Evolutionary conservation across 495 filamentous ascomycete species (phyloP), one percentile per base, ranked within the genome.

Genomic region (Penicillium ochrochloron): DNA sequence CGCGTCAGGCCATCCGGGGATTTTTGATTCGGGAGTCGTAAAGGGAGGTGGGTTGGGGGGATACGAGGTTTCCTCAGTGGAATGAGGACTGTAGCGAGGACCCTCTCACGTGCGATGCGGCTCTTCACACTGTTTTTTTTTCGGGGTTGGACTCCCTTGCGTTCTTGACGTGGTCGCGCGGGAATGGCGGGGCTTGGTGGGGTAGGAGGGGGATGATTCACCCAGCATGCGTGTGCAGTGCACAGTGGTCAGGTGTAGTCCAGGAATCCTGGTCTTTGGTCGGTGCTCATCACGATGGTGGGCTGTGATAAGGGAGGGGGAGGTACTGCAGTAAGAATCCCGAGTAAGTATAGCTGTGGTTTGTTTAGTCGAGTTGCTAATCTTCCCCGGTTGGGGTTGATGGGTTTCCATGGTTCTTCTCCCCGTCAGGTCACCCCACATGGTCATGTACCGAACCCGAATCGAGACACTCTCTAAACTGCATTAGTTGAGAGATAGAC

Each of bases 131-230:
- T 27, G 4, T 53, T 31, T 33, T 31, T 31, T 31, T 54, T 21
- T 54, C 9, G 0, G 11, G n/a, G 33, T 17, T 39, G 12, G 35
- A 34, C 50, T 48, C 57, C 61, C 61, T 69, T 70, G 69, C 59
- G 54, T 61, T 31, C 46, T 69, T 68, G 71, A 74, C 71, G 71
- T 74, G 71, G 70, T 70, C 71, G 63, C 57, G 65, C 63, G 61
- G 65, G 65, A 74, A 70, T 72, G 71, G 71, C 69, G 71, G 71
- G 71, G 71, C 65, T 33, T 55, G 58, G 64, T 62, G 66, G 69
- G 65, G 66, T 41, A 25, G 21, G 37, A 41, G 35, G 34, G n/a
- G 56, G 56, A 31, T 21, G 29, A 44, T 19, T 42, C 23, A 44
- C 29, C 23, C 35, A 44, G 23, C 35, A 35, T 10, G 37, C 37